Conservation (phyloP, 345 rosid species). For the Eucalyptus regnans region DNA sequence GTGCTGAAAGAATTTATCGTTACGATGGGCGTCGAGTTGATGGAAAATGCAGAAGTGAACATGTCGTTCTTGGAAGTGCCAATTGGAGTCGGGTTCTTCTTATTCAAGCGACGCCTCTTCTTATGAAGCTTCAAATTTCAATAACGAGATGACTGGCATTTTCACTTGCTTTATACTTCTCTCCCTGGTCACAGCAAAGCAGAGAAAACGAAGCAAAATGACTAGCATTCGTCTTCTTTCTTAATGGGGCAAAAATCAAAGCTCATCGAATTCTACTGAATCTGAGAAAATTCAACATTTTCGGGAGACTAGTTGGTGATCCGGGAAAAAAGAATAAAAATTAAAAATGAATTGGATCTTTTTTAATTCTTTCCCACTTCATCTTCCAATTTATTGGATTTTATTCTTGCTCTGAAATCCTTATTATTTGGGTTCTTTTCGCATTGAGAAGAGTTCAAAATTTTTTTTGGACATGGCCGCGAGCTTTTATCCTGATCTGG, state of each 20-base stretch:
- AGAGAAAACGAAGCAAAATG: not conserved
- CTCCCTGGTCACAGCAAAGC: not conserved
- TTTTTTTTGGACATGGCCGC: accelerated
- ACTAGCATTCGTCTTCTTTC: not conserved
- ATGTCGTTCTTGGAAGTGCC: not conserved
- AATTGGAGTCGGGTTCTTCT: not conserved
- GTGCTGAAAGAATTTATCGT: too few species aligned
- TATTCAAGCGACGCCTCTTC: too few species aligned
- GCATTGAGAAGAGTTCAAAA: not conserved
- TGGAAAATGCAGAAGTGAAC: not conserved
- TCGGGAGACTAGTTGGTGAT: too few species aligned
- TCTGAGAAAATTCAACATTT: not conserved
- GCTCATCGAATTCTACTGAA: not conserved
- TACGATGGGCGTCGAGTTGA: accelerated
- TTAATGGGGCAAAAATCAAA: not conserved
- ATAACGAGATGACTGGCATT: not conserved
- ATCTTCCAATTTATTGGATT: not conserved
- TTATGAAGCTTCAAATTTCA: not conserved
- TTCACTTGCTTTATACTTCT: too few species aligned
- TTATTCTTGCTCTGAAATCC: not conserved
- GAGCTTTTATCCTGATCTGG: too few species aligned
- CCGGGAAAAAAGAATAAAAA: too few species aligned
- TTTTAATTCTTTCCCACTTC: not conserved
- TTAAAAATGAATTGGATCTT: not conserved
- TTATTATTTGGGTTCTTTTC: not conserved